A percentile compares a stretch with the other conserved stretches of the same genome.
Evolutionary conservation across 306 rosid species (phyloP).

Genomic region (Hylodesmum podocarpum): DNA sequence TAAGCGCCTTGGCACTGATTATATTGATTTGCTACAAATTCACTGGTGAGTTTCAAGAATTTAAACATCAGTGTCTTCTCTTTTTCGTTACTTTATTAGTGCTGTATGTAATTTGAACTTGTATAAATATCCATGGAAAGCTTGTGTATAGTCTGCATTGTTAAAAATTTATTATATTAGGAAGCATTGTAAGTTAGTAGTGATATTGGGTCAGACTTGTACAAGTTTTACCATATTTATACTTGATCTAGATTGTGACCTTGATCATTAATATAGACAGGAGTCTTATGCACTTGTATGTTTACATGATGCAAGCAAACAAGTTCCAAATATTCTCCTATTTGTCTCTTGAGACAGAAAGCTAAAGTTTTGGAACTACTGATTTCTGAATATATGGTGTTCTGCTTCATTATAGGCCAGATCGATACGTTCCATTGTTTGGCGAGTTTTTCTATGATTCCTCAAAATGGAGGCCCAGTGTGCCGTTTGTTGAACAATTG

Average conservation of each 20-base stretch:
- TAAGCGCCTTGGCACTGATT: constrained; percentile 84
- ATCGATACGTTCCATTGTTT: constrained; percentile 75
- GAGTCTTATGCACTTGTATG: not conserved
- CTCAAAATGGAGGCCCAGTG: constrained; percentile 89
- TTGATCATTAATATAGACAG: not conserved
- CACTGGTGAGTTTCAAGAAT: constrained; percentile 67
- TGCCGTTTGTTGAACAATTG: constrained; percentile 89
- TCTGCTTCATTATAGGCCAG: constrained; percentile 69
- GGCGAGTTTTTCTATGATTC: constrained; percentile 66
- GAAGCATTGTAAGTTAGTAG: not conserved
- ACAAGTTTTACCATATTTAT: not conserved
- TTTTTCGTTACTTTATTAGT: constrained; percentile 1
- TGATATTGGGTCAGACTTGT: not conserved
- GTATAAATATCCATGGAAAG: not conserved
- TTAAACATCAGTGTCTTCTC: not conserved
- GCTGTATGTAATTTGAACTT: not conserved
- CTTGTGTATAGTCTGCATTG: not conserved
- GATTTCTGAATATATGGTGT: constrained; percentile 7
- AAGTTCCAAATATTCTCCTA: not conserved
- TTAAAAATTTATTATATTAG: not conserved
- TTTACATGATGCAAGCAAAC: constrained; percentile 7
- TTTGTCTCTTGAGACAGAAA: constrained; percentile 6
- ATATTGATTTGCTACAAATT: constrained; percentile 91
- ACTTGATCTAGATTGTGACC: not conserved
- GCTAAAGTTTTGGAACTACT: constrained; percentile 6